Conservation (phyloP, 192 early-diverging fungal species). For the Fimicolochytrium jonesii region DNA sequence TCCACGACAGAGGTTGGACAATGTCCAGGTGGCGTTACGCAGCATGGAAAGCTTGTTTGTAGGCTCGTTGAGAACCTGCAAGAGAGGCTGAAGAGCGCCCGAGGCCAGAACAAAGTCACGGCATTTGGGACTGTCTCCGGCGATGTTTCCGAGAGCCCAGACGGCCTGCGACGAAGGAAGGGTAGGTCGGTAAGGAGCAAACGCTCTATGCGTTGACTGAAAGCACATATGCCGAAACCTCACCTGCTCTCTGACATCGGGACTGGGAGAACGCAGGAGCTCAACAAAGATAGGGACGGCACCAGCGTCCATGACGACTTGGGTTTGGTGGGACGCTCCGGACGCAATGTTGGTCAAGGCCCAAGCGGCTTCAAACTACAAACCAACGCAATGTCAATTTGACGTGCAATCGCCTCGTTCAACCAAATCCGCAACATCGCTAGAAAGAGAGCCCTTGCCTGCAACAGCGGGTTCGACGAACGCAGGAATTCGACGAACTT, state of each 20-base stretch:
- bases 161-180: constrained; percentile 64
- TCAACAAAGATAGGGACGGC: constrained; percentile 90
- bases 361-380: constrained; percentile 98
- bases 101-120: constrained; percentile 80
- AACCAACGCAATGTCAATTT: no score
- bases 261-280: constrained; percentile 71
- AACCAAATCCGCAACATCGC: no score
- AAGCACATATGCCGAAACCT: no score
- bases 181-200: neutral
- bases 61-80: constrained; percentile 77
- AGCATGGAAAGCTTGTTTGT: constrained; percentile 91
- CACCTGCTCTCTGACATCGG: constrained; percentile 92
- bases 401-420: no score
- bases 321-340: constrained; percentile 87
- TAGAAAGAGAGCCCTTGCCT: constrained; percentile 43
- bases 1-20: constrained; percentile 97
- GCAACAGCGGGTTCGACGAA: constrained; percentile 76
- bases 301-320: constrained; percentile 83
- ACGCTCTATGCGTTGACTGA: neutral
- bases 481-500: constrained; percentile 90
- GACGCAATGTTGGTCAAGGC: constrained; percentile 98
- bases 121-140: constrained; percentile 87
- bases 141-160: constrained; percentile 99
- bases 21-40: constrained; percentile 97
- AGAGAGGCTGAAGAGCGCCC: constrained; percentile 81